Base-by-base conservation (phyloP, 176 grass and related monocot genomes). In the Pontederia crassipes region DNA sequence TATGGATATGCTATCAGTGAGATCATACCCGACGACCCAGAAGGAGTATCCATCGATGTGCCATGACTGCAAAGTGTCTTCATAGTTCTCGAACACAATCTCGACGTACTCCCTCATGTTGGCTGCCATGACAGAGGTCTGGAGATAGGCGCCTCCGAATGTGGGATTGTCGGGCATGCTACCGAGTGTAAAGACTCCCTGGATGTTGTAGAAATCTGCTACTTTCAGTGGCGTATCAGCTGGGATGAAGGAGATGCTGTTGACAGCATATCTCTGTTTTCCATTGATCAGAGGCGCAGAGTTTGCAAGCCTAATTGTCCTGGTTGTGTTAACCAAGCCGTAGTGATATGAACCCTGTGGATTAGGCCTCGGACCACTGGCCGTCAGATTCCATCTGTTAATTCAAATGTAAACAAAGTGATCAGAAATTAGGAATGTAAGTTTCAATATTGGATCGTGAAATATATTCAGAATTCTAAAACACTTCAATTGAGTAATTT, bases 341-440 rank as follows among this genome's bases (percentile, higher is more conserved):
- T 96, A 96, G 71, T 96, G 92, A 69, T 88, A 96, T 4, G 92
- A 96, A 10, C 92, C 92, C 61, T 96, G 92, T n/a, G 92, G 92
- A 11, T 96, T 96, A 18, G 87, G 92, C 61, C 92, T 96, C n/a
- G 92, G 92, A 46, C 91, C 92, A 14, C 92, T 96, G 0, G 92
- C 86, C 9, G 92, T 96, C 62, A 96, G 68, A 54, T 96, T 96
- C 83, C 87, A 87, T 60, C 92, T 96, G 85, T 28, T 46, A 48
- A 83, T 45, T 47, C 54, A 65, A 45, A 16, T 24, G 27, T 14
- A 52, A 49, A 49, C 17, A 60, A 60, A 11, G 29, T 20, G 20
- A 24, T 24, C 20, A 24, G 20, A 24, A 24, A 24, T 16, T 12
- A n/a, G 28, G 26, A 15, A 4, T 40, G 32, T 40, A 40, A 40